Percentiles rank a stretch among this genome's conserved stretches.
These are phyloP conservation scores for sorghum (Sorghum bicolor) DNA, from an alignment of 176 grass and related monocot species.

Conservation along the genomic window Sorghum_bicolor_NCBIv3 NC_012870.2:59876001-59876500, in stretches of 20 bases:
- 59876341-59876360: conserved; percentile 10
- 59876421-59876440: conserved; percentile 39
- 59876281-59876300: conserved; percentile 15
- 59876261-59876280: background rate
- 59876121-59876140: background rate
- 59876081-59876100: background rate
- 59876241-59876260: background rate
- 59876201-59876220: background rate
- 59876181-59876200: background rate
- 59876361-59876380: background rate
- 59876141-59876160: background rate
- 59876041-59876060: background rate
- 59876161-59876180: background rate
- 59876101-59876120: background rate
- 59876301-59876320: background rate
- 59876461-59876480: conserved; percentile 55
- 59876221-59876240: conserved; percentile 8
- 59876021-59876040: background rate
- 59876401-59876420: conserved; percentile 41
- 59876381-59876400: conserved; percentile 17
- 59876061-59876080: background rate
- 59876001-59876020: too few species aligned
- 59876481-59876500: conserved; percentile 43
- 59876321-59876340: conserved; percentile 14
- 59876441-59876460: conserved; percentile 18